phyloP scores from a whole-genome alignment of 2,329 filamentous ascomycete genomes.

The Emergomyces pasteurianus region DNA sequence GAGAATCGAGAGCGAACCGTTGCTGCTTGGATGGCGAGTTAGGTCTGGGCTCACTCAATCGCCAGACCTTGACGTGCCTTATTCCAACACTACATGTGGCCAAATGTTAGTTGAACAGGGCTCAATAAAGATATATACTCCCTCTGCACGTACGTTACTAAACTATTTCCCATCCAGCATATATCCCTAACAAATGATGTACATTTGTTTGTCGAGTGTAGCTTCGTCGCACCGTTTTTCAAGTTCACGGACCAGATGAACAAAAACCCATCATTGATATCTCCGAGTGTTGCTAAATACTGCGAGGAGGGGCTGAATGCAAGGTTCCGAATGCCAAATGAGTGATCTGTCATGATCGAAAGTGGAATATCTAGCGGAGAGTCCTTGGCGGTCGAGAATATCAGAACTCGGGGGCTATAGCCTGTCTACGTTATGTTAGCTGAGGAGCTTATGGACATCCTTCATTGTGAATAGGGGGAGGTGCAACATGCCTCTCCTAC shows the following conservation, averaged over 20 bases:
- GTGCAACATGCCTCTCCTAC: constrained; percentile 59
- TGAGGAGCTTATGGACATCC: neutral
- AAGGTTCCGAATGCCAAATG: constrained; percentile 75
- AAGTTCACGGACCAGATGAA: constrained; percentile 81
- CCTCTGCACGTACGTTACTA: constrained; percentile 56
- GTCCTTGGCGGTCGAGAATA: constrained; percentile 71
- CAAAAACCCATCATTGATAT: constrained; percentile 84
- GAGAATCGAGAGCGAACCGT: constrained; percentile 35
- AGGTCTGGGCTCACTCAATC: constrained; percentile 54
- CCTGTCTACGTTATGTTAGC: constrained; percentile 50
- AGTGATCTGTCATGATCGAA: constrained; percentile 78
- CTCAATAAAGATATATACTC: neutral
- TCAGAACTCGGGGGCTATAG: constrained; percentile 78
- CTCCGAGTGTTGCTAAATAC: constrained; percentile 78
- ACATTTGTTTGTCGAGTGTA: constrained; percentile 84
- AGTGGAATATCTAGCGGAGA: constrained; percentile 68
- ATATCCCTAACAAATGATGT: constrained; percentile 77
- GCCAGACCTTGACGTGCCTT: constrained; percentile 89
- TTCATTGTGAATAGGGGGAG: neutral
- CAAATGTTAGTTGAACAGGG: constrained; percentile 7
- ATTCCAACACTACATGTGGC: constrained; percentile 50
- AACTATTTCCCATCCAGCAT: constrained; percentile 73
- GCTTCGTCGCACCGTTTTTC: constrained; percentile 64
- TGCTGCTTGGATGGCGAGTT: constrained; percentile 51
- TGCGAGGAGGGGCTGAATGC: constrained; percentile 80